Conservation (phyloP, 768 basidiomycete species). For the Kwoniella bestiolae region DNA sequence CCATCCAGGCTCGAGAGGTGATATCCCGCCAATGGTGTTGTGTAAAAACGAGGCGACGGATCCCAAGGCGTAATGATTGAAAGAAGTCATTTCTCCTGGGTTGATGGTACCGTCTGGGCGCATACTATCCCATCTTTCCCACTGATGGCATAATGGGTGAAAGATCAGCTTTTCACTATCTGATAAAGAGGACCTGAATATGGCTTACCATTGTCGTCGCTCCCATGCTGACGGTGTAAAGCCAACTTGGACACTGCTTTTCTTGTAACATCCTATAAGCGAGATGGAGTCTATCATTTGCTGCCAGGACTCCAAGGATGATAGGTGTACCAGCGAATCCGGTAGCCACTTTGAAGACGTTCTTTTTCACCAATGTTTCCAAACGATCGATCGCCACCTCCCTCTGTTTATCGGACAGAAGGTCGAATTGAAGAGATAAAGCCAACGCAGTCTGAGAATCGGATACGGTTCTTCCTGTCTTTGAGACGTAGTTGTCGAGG, state of each 20-base stretch:
- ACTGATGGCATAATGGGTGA: slow-evolving; percentile 24
- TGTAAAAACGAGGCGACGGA: slow-evolving; percentile 42
- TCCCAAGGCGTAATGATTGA: slow-evolving; percentile 53
- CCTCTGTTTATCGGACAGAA: slow-evolving; percentile 17
- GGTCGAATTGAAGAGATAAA: slow-evolving; percentile 30
- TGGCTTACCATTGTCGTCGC: slow-evolving; percentile 26
- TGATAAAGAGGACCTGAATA: background rate
- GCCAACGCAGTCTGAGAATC: slow-evolving; percentile 39
- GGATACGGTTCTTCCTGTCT: slow-evolving; percentile 33
- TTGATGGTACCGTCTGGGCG: slow-evolving; percentile 46
- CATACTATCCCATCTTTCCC: slow-evolving; percentile 52
- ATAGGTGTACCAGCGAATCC: slow-evolving; percentile 54
- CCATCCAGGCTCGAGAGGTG: slow-evolving; percentile 34
- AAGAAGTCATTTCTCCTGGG: slow-evolving; percentile 50
- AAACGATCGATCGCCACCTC: slow-evolving; percentile 17
- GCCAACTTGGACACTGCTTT: slow-evolving; percentile 33
- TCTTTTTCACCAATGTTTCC: slow-evolving; percentile 20
- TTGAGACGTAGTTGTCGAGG: slow-evolving; percentile 37
- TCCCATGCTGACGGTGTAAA: slow-evolving; percentile 35
- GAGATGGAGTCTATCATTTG: slow-evolving; percentile 30
- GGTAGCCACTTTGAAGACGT: slow-evolving; percentile 33
- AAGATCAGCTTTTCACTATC: background rate
- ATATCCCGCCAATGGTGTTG: slow-evolving; percentile 33
- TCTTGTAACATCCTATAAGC: slow-evolving; percentile 52
- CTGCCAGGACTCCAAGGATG: slow-evolving; percentile 44